phyloP scores from a whole-genome alignment of 345 rosid species.

The Bruguiera gymnorhiza region DNA sequence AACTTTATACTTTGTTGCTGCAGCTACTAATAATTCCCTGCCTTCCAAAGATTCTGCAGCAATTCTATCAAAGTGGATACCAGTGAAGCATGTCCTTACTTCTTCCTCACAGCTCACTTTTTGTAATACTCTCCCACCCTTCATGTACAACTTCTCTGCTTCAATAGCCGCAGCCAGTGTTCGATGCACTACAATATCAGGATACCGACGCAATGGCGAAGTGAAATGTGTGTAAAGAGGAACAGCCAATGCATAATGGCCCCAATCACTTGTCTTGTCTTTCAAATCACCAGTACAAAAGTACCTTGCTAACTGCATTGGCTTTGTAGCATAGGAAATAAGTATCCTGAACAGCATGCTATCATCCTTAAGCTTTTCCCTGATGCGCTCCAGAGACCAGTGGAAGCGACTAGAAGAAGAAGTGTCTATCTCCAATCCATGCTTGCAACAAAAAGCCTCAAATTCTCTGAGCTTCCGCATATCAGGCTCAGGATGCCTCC shows the following conservation, averaged over 20 bases:
- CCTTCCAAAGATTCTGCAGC: slow-evolving; percentile 59
- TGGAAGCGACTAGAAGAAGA: slow-evolving; percentile 67
- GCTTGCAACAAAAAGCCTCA: slow-evolving; percentile 68
- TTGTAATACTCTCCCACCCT: slow-evolving; percentile 17
- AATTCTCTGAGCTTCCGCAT: slow-evolving; percentile 80
- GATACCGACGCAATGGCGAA: slow-evolving; percentile 84
- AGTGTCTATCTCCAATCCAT: slow-evolving; percentile 66
- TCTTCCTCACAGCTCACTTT: slow-evolving; percentile 16
- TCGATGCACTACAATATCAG: slow-evolving; percentile 86
- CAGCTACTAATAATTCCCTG: slow-evolving; percentile 50
- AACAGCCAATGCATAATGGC: slow-evolving; percentile 79
- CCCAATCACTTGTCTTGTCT: slow-evolving; percentile 55
- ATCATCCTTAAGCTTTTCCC: slow-evolving; percentile 69
- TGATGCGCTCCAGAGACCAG: slow-evolving; percentile 53
- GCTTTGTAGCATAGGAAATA: slow-evolving; percentile 62
- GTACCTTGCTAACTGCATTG: slow-evolving; percentile 80
- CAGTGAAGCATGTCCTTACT: slow-evolving; percentile 47
- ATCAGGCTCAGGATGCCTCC: slow-evolving; percentile 89
- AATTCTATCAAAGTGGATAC: slow-evolving; percentile 49
- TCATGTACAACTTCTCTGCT: slow-evolving; percentile 56
- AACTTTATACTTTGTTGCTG: slow-evolving; percentile 58
- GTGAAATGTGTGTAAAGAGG: slow-evolving; percentile 93
- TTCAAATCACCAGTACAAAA: slow-evolving; percentile 71
- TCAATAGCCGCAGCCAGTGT: slow-evolving; percentile 79
- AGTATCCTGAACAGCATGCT: slow-evolving; percentile 56